Conservation (phyloP, 2,329 filamentous ascomycete genomes). For the Xylaria multiplex region DNA sequence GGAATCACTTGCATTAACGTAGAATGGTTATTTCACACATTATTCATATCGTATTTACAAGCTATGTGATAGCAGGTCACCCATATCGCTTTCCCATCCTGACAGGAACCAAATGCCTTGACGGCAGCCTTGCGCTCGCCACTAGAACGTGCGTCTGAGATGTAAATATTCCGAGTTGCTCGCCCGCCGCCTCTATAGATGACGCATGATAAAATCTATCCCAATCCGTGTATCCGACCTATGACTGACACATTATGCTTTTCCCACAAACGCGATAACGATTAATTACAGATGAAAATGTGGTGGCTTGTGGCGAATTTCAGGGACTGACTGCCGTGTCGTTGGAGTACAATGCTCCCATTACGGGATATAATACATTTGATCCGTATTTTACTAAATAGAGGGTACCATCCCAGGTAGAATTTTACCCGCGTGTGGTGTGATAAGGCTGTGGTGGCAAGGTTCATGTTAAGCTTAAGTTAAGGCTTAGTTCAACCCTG, state of each 20-base stretch:
- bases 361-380: conserved; percentile 30
- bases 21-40: conserved; percentile 24
- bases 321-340: not conserved
- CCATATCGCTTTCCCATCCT: conserved; percentile 12
- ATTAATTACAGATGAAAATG: conserved; percentile 18
- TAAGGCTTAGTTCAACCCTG: conserved; percentile 39
- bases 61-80: not conserved
- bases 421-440: not conserved
- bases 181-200: conserved; percentile 11
- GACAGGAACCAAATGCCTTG: conserved; percentile 3
- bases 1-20: not conserved
- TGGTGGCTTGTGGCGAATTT: conserved; percentile 8
- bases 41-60: conserved; percentile 24
- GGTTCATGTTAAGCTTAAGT: conserved; percentile 10
- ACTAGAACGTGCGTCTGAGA: not conserved
- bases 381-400: not conserved
- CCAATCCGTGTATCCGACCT: conserved; percentile 16
- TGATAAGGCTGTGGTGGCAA: not conserved
- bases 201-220: conserved; percentile 29
- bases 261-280: conserved; percentile 4
- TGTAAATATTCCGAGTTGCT: not conserved
- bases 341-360: conserved; percentile 12
- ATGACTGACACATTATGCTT: conserved; percentile 17
- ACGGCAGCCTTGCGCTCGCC: not conserved
- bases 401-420: conserved; percentile 1